Evolutionary conservation across 139 green algal genomes (phyloP).

Genomic region (Astrephomene gubernaculifera): DNA sequence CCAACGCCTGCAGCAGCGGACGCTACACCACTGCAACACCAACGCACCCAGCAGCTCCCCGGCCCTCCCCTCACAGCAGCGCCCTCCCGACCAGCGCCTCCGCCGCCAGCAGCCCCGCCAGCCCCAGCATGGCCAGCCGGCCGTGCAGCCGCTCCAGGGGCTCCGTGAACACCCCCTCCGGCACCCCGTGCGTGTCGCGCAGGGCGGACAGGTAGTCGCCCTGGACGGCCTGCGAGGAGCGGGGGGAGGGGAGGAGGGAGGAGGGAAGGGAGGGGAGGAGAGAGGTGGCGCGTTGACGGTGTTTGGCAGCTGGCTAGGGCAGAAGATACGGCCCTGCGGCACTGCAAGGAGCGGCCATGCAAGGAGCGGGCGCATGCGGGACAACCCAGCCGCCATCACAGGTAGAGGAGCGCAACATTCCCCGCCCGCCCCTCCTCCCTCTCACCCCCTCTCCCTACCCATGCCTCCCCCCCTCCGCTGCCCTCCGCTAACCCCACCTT

Average conservation of each 20-base stretch:
- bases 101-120: conserved; percentile 41
- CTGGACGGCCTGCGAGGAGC: conserved; percentile 48
- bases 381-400: no score
- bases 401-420: no score
- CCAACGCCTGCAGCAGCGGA: no score
- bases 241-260: background rate
- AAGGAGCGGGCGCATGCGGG: no score
- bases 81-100: conserved; percentile 55
- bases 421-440: no score
- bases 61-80: conserved; percentile 48
- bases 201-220: conserved; percentile 60
- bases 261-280: background rate
- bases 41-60: no score
- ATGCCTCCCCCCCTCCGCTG: background rate
- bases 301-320: no score
- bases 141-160: conserved; percentile 59
- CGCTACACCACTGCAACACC: no score
- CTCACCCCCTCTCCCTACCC: background rate
- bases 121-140: conserved; percentile 62
- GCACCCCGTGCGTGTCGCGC: conserved; percentile 57
- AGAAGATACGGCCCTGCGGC: no score
- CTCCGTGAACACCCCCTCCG: conserved; percentile 59
- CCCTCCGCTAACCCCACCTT: conserved; percentile 41
- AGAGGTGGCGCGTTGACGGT: no score
- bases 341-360: no score